phyloP scores from a whole-genome alignment of 441 rosid genomes.

The Jatropha multifida region DNA sequence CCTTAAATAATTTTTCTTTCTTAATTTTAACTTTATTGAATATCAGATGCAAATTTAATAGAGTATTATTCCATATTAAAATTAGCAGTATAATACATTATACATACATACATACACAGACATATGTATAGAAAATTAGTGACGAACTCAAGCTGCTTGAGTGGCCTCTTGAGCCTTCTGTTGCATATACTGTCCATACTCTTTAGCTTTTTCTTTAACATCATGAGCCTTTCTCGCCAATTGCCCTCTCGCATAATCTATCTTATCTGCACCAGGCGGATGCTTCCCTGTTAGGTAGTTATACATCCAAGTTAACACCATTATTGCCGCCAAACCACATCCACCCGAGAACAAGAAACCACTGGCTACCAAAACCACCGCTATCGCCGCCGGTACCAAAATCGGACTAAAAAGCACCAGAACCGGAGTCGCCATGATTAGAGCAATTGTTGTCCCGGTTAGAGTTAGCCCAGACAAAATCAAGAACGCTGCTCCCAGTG shows the following conservation, averaged over 20 bases:
- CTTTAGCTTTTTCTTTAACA: slow-evolving; percentile 35
- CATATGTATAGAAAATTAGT: too few species aligned
- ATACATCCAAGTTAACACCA: slow-evolving; percentile 60
- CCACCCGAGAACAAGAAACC: slow-evolving; percentile 68
- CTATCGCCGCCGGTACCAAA: slow-evolving; percentile 53
- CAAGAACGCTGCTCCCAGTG: slow-evolving; percentile 42
- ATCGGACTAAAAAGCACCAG: slow-evolving; percentile 65
- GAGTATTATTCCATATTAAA: too few species aligned
- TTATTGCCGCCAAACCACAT: slow-evolving; percentile 54
- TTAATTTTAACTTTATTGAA: too few species aligned
- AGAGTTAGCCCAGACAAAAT: slow-evolving; percentile 51
- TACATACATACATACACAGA: too few species aligned
- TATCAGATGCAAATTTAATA: too few species aligned
- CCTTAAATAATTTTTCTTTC: too few species aligned
- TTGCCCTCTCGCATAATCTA: slow-evolving; percentile 51
- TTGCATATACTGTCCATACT: slow-evolving; percentile 51
- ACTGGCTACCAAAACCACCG: slow-evolving; percentile 22
- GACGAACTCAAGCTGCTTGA: slow-evolving; percentile 16
- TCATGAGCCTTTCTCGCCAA: slow-evolving; percentile 40
- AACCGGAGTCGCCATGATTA: slow-evolving; percentile 58
- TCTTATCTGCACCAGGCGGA: slow-evolving; percentile 58
- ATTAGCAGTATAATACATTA: too few species aligned
- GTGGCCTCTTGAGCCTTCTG: slow-evolving; percentile 41
- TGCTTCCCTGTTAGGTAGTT: slow-evolving; percentile 56
- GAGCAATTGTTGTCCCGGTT: slow-evolving; percentile 52